A percentile compares a stretch with the other conserved stretches of the same genome.
These are phyloP conservation scores for Naganishia kalamii DNA, from an alignment of 768 basidiomycete species.

Conservation along the genomic window DNA sequence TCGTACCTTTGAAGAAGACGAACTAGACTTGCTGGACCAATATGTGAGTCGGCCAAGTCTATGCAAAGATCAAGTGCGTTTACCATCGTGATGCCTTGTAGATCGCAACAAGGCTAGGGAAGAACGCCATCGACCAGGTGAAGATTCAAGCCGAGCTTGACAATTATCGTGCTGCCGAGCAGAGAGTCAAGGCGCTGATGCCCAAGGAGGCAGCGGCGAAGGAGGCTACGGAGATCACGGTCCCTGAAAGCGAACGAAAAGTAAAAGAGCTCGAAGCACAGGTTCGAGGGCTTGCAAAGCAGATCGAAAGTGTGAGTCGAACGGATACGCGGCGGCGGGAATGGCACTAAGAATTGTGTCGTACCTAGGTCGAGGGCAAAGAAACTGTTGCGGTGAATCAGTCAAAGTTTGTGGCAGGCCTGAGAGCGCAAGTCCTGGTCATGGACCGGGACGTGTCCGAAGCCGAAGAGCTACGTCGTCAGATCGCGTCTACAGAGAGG, in stretches of 20 bases:
- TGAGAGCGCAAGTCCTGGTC: slow-evolving; percentile 21
- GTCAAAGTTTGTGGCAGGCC: too few species aligned
- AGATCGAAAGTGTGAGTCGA: not conserved
- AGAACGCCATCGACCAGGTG: not conserved
- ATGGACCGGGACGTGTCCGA: slow-evolving; percentile 42
- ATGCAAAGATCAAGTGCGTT: not conserved
- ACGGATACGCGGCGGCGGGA: not conserved
- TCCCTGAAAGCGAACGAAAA: slow-evolving; percentile 47
- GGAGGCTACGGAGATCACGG: slow-evolving; percentile 46
- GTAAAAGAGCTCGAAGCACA: not conserved
- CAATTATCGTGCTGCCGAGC: slow-evolving; percentile 60
- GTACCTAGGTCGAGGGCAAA: not conserved
- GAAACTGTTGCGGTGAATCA: not conserved
- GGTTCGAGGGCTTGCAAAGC: not conserved
- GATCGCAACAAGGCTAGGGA: not conserved
- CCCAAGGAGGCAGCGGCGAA: slow-evolving; percentile 1
- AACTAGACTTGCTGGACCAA: slow-evolving; percentile 61
- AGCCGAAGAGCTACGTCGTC: slow-evolving; percentile 53
- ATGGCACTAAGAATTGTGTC: not conserved
- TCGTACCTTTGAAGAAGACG: slow-evolving; percentile 57
- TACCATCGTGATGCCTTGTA: not conserved
- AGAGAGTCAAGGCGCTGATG: slow-evolving; percentile 51
- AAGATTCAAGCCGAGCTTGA: slow-evolving; percentile 52
- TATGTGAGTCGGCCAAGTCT: slow-evolving; percentile 53
- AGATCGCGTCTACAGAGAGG: slow-evolving; percentile 60